Percentiles rank a stretch among this genome's conserved stretches.
Conservation (phyloP, 495 filamentous ascomycete species). For the Chlorociboria aeruginascens region DNA sequence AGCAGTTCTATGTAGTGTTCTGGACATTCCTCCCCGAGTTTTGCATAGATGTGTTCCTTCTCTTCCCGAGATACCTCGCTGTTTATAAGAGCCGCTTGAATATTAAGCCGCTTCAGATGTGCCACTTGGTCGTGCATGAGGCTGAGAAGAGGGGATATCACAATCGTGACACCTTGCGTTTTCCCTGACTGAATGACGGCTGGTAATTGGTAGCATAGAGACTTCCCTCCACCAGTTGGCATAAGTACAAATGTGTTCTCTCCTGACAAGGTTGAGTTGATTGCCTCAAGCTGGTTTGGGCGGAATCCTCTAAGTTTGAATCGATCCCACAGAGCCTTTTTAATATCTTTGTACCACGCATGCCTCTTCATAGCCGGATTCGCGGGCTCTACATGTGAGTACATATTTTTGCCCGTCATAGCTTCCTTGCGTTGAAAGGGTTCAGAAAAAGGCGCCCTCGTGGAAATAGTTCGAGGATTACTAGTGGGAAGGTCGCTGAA, state of each 20-base stretch:
- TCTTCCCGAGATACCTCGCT: constrained; percentile 50
- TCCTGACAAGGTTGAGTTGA: constrained; percentile 80
- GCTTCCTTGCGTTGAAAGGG: constrained; percentile 22
- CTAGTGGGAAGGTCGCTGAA: not conserved
- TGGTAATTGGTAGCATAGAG: constrained; percentile 90
- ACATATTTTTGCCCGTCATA: constrained; percentile 21
- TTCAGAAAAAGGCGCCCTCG: not conserved
- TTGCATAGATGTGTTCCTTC: constrained; percentile 45
- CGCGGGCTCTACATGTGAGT: constrained; percentile 22
- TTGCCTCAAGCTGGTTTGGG: constrained; percentile 85
- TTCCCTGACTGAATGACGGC: constrained; percentile 71
- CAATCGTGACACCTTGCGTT: constrained; percentile 78
- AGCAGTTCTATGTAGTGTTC: constrained; percentile 69
- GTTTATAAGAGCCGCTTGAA: constrained; percentile 68
- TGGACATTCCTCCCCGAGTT: constrained; percentile 44
- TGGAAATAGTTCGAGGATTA: constrained; percentile 8
- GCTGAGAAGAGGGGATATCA: constrained; percentile 88
- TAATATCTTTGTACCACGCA: constrained; percentile 81
- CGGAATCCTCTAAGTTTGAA: constrained; percentile 81
- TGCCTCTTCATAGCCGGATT: constrained; percentile 31
- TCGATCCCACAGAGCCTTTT: constrained; percentile 56
- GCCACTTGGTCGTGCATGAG: constrained; percentile 93
- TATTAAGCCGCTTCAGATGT: constrained; percentile 61
- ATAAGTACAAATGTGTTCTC: constrained; percentile 90
- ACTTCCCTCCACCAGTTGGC: constrained; percentile 97